Percentiles rank a stretch among this genome's conserved stretches.
Evolutionary conservation across 805 yeast genomes (phyloP).

Genomic region (Zygosaccharomyces lentus): DNA sequence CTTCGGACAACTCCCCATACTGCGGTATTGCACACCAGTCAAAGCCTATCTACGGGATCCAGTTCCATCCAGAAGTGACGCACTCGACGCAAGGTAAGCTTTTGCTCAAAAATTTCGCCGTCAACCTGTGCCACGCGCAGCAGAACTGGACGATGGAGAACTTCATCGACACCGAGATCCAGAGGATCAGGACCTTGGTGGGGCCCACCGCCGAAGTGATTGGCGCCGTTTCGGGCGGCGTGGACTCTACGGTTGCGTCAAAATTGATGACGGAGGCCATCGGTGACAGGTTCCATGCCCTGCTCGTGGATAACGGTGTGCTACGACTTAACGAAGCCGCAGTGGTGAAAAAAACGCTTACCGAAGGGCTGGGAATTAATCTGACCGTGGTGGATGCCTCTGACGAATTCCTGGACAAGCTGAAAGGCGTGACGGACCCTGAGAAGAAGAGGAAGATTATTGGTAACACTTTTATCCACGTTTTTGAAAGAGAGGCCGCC

Average conservation of each 20-base stretch:
- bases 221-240: constrained; percentile 99
- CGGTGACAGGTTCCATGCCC: constrained; percentile 98
- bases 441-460: constrained; percentile 98
- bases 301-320: constrained; percentile 96
- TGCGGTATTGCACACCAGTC: constrained; percentile 83
- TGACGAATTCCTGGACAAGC: constrained; percentile 78
- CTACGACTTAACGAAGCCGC: constrained; percentile 92
- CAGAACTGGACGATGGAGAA: constrained; percentile 98
- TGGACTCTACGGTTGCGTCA: constrained; percentile 98
- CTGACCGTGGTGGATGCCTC: constrained; percentile 92
- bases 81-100: constrained; percentile 90
- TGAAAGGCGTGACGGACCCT: constrained; percentile 95
- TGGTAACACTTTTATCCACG: constrained; percentile 96
- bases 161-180: constrained; percentile 94
- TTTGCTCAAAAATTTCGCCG: constrained; percentile 87
- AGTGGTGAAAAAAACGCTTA: constrained; percentile 80
- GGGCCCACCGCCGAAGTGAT: constrained; percentile 98
- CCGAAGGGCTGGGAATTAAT: constrained; percentile 91
- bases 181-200: constrained; percentile 82
- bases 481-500: constrained; percentile 94
- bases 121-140: constrained; percentile 76
- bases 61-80: constrained; percentile 98
- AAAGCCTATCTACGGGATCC: constrained; percentile 84
- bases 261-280: constrained; percentile 97
- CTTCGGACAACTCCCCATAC: constrained; percentile 90